Evolutionary conservation across 495 filamentous ascomycete genomes (phyloP).

Genomic region (Arthonia radiata): DNA sequence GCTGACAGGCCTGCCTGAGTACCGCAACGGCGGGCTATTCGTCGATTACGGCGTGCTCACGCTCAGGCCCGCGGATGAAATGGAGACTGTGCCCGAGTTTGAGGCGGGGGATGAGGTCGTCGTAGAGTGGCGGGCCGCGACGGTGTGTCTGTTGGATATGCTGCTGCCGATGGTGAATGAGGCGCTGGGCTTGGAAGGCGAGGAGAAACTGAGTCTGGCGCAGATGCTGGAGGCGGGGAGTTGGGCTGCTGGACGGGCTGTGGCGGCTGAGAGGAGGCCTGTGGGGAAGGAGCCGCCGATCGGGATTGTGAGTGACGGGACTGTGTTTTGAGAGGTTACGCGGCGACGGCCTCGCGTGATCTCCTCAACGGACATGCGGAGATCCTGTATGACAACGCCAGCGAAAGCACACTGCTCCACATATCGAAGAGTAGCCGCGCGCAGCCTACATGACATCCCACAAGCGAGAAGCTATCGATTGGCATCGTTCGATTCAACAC

Average conservation of each 20-base stretch:
- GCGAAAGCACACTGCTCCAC: too few relatives aligned
- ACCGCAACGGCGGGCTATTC: slow-evolving; percentile 66
- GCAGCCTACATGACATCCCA: too few relatives aligned
- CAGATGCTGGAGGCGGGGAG: slow-evolving; percentile 77
- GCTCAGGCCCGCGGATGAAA: slow-evolving; percentile 37
- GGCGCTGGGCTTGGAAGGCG: slow-evolving; percentile 25
- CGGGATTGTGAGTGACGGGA: slow-evolving; percentile 86
- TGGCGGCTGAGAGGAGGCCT: slow-evolving; percentile 82
- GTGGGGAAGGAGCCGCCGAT: slow-evolving; percentile 96
- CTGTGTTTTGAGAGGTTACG: slow-evolving; percentile 76
- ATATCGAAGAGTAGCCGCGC: too few relatives aligned
- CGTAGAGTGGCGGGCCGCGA: slow-evolving; percentile 68
- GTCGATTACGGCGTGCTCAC: slow-evolving; percentile 60
- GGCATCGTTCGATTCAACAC: slow-evolving; percentile 94
- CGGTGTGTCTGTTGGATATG: slow-evolving; percentile 61
- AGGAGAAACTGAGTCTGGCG: slow-evolving; percentile 37
- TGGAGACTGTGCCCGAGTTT: slow-evolving; percentile 55
- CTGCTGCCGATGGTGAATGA: slow-evolving; percentile 49
- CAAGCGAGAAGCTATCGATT: slow-evolving; percentile 90
- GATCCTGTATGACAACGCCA: too few relatives aligned
- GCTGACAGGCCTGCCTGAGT: slow-evolving; percentile 67
- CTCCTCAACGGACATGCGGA: too few relatives aligned
- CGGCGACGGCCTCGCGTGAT: too few relatives aligned
- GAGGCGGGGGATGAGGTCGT: slow-evolving; percentile 60
- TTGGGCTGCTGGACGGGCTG: slow-evolving; percentile 88